These are phyloP conservation scores for Hemileia vastatrix DNA, from an alignment of 1,284 basidiomycete genomes.

Conservation along the genomic window DNA sequence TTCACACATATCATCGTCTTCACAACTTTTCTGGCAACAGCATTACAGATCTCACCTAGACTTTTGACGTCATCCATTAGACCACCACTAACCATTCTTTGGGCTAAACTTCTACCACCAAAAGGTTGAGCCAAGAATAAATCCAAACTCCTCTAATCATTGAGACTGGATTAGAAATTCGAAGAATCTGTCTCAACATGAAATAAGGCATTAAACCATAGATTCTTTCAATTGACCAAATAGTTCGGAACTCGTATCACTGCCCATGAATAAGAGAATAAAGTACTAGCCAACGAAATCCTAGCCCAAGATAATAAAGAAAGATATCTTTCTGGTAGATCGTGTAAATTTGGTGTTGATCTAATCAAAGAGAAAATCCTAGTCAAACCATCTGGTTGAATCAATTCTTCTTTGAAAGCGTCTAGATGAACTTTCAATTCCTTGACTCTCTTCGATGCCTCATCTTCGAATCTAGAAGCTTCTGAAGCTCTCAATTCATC, in stretches of 20 bases:
- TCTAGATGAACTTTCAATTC: conserved; percentile 71
- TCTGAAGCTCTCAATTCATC: conserved; percentile 85
- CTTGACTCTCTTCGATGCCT: conserved; percentile 77
- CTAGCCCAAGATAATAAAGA: conserved; percentile 92
- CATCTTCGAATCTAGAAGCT: conserved; percentile 68
- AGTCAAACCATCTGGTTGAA: conserved; percentile 76
- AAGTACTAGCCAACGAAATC: conserved; percentile 86
- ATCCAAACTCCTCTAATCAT: conserved; percentile 91
- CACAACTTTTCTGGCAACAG: conserved; percentile 70
- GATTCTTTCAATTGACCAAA: conserved; percentile 78
- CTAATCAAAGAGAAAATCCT: conserved; percentile 81
- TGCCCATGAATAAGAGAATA: conserved; percentile 86
- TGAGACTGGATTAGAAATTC: conserved; percentile 86
- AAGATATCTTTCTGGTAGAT: conserved; percentile 72
- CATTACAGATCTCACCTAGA: conserved; percentile 52
- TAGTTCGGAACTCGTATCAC: conserved; percentile 81
- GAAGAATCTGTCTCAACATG: conserved; percentile 8
- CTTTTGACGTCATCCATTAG: conserved; percentile 77
- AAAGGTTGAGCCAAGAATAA: conserved; percentile 97
- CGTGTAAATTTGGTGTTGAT: conserved; percentile 62
- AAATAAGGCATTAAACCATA: conserved; percentile 96
- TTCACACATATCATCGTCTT: conserved; percentile 74
- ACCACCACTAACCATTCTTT: conserved; percentile 54
- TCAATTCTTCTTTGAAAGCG: conserved; percentile 80
- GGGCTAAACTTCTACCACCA: conserved; percentile 78